Percentiles rank a stretch among this genome's conserved stretches.
Conservation (phyloP, 129 eudicot species). For the Chrysanthemum seticuspe region DNA sequence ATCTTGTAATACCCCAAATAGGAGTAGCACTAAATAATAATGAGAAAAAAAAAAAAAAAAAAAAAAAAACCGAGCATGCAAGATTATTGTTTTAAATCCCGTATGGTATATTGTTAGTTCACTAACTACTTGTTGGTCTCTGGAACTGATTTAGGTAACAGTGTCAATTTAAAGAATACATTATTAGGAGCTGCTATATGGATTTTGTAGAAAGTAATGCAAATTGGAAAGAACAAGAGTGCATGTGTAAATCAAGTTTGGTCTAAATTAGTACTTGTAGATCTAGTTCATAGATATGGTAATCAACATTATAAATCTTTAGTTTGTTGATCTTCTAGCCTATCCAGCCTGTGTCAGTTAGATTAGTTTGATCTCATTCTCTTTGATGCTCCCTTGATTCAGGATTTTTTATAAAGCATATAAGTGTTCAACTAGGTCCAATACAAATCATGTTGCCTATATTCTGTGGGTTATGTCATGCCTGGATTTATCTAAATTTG, state of each 20-base stretch:
- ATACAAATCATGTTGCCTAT: background rate
- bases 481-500: background rate
- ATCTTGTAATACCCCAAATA: background rate
- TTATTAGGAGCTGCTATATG: background rate
- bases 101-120: constrained; percentile 1
- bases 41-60: too few relatives aligned
- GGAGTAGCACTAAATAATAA: background rate
- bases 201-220: constrained; percentile 9
- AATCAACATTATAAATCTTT: background rate
- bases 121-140: background rate
- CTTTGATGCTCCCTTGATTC: background rate
- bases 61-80: background rate
- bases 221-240: background rate
- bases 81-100: constrained; percentile 9
- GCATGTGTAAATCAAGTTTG: constrained; percentile 1
- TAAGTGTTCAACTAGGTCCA: background rate
- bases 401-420: background rate
- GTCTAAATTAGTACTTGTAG: background rate
- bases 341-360: too few relatives aligned
- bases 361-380: background rate
- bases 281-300: too few relatives aligned
- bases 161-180: constrained; percentile 7
- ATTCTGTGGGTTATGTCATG: background rate
- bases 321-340: background rate
- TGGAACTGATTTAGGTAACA: background rate